Conservation (phyloP, 2,329 filamentous ascomycete species). For the Helminthosporium solani region DNA sequence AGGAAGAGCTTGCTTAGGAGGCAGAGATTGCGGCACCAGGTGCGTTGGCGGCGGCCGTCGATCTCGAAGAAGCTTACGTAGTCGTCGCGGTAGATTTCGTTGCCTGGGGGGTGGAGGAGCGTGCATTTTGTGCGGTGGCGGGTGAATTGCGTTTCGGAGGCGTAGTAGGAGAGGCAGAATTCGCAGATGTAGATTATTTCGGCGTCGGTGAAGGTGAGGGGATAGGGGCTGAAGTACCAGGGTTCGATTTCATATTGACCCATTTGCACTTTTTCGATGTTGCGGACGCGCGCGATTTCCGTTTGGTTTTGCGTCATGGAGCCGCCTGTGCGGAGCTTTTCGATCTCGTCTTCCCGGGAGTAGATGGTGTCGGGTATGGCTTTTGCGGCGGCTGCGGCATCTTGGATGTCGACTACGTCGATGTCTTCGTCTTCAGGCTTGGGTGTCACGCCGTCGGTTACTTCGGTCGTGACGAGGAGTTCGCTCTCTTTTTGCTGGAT, state of each 20-base stretch:
- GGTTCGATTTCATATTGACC: constrained; percentile 89
- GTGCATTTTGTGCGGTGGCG: constrained; percentile 89
- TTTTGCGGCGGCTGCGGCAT: constrained; percentile 56
- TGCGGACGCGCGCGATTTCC: constrained; percentile 92
- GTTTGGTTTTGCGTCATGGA: constrained; percentile 99
- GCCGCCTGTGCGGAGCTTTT: constrained; percentile 89
- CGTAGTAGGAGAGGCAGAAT: constrained; percentile 92
- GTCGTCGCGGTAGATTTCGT: constrained; percentile 96
- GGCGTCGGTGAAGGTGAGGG: constrained; percentile 80
- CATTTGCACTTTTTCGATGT: constrained; percentile 92
- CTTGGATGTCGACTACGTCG: constrained; percentile 54
- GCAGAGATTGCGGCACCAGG: constrained; percentile 95
- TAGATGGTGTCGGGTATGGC: constrained; percentile 57
- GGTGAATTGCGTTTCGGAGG: constrained; percentile 75
- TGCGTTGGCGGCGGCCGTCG: constrained; percentile 87
- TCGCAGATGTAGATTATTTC: constrained; percentile 97
- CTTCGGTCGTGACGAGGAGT: constrained; percentile 49
- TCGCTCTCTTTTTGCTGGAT: constrained; percentile 57
- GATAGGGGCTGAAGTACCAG: constrained; percentile 99
- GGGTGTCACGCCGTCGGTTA: constrained; percentile 50
- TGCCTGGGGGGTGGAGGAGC: constrained; percentile 88
- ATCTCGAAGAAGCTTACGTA: constrained; percentile 97
- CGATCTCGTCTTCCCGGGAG: constrained; percentile 87
- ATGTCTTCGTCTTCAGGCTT: constrained; percentile 54
- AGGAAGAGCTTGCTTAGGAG: constrained; percentile 94